Evolutionary conservation across 495 filamentous ascomycete genomes (phyloP).

Genomic region (Glutinoglossum americanum): DNA sequence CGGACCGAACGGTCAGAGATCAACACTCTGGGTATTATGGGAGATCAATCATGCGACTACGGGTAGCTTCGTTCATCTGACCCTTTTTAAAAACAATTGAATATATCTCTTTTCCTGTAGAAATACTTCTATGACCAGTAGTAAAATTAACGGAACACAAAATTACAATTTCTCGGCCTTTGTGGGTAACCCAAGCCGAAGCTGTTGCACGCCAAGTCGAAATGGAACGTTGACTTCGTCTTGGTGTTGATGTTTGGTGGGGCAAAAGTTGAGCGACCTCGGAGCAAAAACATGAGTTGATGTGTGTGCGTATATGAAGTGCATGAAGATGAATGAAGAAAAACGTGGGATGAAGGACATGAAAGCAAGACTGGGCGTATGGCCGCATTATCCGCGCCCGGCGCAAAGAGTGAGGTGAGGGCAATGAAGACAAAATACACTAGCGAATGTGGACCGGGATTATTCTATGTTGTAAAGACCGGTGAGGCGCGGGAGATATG

Average conservation of each 20-base stretch:
- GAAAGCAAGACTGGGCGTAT: background rate
- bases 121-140: background rate
- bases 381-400: background rate
- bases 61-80: background rate
- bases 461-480: background rate
- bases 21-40: background rate
- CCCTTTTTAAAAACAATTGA: background rate
- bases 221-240: background rate
- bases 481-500: background rate
- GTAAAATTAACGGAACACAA: background rate
- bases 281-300: background rate
- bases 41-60: background rate
- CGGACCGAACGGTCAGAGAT: background rate
- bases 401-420: background rate
- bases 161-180: background rate
- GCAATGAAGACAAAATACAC: background rate
- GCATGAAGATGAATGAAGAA: background rate
- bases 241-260: conserved; percentile 1
- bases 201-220: background rate
- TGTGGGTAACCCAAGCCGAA: background rate
- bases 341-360: background rate
- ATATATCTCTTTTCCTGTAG: background rate
- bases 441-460: background rate
- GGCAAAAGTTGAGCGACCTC: conserved; percentile 1
- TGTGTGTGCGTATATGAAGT: background rate